Conservation (phyloP, 1,139 yeast genomes). For the Blastobotrys apis region DNA sequence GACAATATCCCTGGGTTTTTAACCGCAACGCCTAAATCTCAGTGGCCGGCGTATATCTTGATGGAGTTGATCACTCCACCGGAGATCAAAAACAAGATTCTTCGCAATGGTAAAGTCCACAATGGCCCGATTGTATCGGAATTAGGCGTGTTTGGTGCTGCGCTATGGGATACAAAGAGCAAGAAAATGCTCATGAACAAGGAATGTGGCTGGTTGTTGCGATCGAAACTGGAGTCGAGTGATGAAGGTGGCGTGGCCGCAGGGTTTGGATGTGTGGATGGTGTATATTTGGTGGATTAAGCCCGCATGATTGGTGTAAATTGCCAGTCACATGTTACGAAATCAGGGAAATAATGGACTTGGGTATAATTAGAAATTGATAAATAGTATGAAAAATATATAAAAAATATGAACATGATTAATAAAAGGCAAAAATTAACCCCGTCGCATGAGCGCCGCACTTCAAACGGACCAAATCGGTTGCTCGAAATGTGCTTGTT, state of each 20-base stretch:
- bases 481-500: too few species aligned
- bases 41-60: slow-evolving; percentile 87
- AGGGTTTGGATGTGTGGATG: slow-evolving; percentile 95
- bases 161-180: slow-evolving; percentile 61
- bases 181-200: slow-evolving; percentile 59
- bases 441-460: too few species aligned
- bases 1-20: slow-evolving; percentile 75
- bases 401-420: too few species aligned
- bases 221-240: slow-evolving; percentile 82
- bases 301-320: too few species aligned
- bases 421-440: too few species aligned
- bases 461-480: too few species aligned
- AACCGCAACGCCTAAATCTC: slow-evolving; percentile 52
- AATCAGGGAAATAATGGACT: too few species aligned
- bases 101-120: slow-evolving; percentile 59
- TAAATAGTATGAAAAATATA: too few species aligned
- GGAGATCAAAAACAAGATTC: slow-evolving; percentile 57
- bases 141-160: slow-evolving; percentile 83
- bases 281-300: slow-evolving; percentile 41
- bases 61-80: slow-evolving; percentile 92
- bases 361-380: too few species aligned
- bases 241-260: slow-evolving; percentile 99
- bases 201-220: slow-evolving; percentile 75
- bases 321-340: too few species aligned
- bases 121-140: slow-evolving; percentile 78